Conservation (phyloP, 805 yeast genomes). For the Cyberlindnera mycetangii region DNA sequence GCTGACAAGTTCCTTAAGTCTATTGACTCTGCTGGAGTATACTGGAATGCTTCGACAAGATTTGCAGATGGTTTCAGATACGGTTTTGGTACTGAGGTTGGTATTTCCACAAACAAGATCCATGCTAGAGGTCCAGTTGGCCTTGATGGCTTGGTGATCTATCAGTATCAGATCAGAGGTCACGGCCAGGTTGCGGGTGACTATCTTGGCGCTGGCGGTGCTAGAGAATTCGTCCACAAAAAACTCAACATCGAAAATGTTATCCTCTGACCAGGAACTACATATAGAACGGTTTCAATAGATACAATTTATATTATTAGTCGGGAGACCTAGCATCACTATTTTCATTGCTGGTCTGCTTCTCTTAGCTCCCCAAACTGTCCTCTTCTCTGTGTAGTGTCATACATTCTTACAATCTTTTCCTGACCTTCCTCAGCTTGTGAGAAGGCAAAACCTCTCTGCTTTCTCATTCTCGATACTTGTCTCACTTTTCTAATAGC, state of each 20-base stretch:
- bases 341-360: constrained; percentile 27
- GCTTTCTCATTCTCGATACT: constrained; percentile 96
- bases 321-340: no score
- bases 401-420: constrained; percentile 86
- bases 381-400: constrained; percentile 84
- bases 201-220: constrained; percentile 91
- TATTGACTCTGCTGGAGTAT: constrained; percentile 93
- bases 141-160: constrained; percentile 91
- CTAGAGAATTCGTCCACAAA: constrained; percentile 71
- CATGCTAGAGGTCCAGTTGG: constrained; percentile 99
- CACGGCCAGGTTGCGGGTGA: constrained; percentile 91
- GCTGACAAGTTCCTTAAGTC: constrained; percentile 82
- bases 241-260: constrained; percentile 43
- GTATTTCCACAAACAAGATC: constrained; percentile 93
- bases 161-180: constrained; percentile 91
- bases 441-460: constrained; percentile 97
- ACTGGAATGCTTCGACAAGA: constrained; percentile 96
- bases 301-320: no score
- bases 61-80: constrained; percentile 98
- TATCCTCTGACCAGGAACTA: constrained; percentile 18
- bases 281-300: no score
- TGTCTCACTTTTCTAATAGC: constrained; percentile 97
- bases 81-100: constrained; percentile 98
- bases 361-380: constrained; percentile 60
- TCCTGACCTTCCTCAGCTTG: constrained; percentile 96